A percentile compares a stretch with the other conserved stretches of the same genome.
Evolutionary conservation across 768 basidiomycete species (phyloP).

Genomic region (Cystobasidium onofrii): DNA sequence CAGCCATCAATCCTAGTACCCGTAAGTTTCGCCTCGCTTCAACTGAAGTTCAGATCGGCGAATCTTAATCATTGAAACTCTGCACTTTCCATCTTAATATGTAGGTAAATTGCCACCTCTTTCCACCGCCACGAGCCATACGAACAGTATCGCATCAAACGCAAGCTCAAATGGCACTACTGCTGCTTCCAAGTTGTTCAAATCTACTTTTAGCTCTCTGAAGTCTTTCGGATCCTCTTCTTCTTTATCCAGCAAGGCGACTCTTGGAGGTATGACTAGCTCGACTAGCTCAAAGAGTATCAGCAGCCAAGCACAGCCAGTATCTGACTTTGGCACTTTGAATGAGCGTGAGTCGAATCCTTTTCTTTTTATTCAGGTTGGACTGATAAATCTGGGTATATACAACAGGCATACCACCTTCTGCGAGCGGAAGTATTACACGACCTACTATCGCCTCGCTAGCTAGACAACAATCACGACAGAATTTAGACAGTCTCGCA

Average conservation of each 20-base stretch:
- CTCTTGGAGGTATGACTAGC: not conserved
- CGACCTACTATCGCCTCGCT: slow-evolving; percentile 10
- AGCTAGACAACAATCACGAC: not conserved
- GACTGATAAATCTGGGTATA: not conserved
- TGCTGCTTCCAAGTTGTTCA: not conserved
- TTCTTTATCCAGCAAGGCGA: not conserved
- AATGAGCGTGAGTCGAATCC: not conserved
- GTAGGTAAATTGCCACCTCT: not conserved
- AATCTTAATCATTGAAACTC: too few relatives aligned
- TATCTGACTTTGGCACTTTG: not conserved
- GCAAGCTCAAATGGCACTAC: not conserved
- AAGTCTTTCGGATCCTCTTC: slow-evolving; percentile 9
- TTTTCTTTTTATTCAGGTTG: not conserved
- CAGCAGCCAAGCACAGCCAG: not conserved
- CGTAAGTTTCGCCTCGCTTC: not conserved
- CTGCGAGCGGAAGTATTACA: not conserved
- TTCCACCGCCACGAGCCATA: not conserved
- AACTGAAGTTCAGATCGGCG: too few relatives aligned
- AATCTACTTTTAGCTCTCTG: not conserved
- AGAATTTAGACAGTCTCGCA: not conserved
- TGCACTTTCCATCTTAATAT: not conserved
- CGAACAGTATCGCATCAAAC: not conserved
- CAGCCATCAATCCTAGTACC: not conserved
- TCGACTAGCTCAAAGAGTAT: not conserved
- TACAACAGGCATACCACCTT: not conserved